Conservation (phyloP, 73 alveolate genomes). For the Uronychia setigera region DNA sequence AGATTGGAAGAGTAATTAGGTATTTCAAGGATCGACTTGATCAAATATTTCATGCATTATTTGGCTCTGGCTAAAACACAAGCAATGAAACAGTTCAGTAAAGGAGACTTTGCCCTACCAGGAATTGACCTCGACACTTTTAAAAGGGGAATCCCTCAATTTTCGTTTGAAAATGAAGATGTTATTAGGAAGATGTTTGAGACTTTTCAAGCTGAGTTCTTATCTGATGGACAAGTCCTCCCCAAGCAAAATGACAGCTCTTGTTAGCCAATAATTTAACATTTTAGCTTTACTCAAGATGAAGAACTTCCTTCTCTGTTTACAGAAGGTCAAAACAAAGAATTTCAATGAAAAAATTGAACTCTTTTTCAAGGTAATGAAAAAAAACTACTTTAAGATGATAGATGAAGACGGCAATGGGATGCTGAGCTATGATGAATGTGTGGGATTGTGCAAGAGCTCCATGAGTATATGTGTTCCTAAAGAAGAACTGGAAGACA, state of each 20-base stretch:
- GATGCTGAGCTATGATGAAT: slow-evolving; percentile 52
- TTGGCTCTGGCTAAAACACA: neutral
- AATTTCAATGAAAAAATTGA: slow-evolving; percentile 51
- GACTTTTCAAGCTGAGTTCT: slow-evolving; percentile 7
- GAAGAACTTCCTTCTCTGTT: slow-evolving; percentile 40
- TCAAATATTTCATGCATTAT: neutral
- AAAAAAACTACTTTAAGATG: slow-evolving; percentile 10
- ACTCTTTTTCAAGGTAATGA: slow-evolving; percentile 39
- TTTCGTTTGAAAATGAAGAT: slow-evolving; percentile 34
- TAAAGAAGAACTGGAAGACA: slow-evolving; percentile 16
- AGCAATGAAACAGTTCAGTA: neutral
- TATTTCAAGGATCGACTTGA: neutral
- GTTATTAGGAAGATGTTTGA: slow-evolving; percentile 36
- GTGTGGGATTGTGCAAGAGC: slow-evolving; percentile 29
- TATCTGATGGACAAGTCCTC: neutral
- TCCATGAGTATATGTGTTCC: slow-evolving; percentile 2
- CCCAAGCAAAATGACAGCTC: slow-evolving; percentile 3
- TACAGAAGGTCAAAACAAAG: slow-evolving; percentile 23
- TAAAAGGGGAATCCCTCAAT: slow-evolving; percentile 48
- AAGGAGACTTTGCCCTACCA: neutral
- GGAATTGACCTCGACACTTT: slow-evolving; percentile 50
- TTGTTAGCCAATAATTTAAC: slow-evolving; percentile 2
- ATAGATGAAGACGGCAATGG: slow-evolving; percentile 63
- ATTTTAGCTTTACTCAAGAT: neutral
- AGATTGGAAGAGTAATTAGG: neutral